phyloP scores from a whole-genome alignment of 1,284 basidiomycete species.

The Athelia sp. region DNA sequence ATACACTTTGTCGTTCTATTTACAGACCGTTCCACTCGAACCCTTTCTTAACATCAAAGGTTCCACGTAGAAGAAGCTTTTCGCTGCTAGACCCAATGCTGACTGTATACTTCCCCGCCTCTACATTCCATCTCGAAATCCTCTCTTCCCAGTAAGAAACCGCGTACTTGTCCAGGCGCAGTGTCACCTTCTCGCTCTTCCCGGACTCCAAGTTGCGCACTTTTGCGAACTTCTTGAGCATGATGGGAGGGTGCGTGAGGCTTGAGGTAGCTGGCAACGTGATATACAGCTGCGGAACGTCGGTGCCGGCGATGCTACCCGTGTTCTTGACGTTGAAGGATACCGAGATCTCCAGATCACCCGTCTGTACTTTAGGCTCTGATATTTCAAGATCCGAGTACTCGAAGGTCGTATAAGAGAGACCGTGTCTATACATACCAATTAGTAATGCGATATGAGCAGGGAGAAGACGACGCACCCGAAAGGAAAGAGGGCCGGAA shows the following conservation, averaged over 20 bases:
- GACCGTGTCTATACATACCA: constrained; percentile 52
- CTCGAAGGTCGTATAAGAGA: constrained; percentile 78
- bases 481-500: constrained; percentile 70
- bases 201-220: constrained; percentile 48
- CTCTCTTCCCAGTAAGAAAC: constrained; percentile 48
- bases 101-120: constrained; percentile 28
- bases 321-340: constrained; percentile 59
- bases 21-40: constrained; percentile 37
- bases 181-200: constrained; percentile 31
- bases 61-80: constrained; percentile 23
- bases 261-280: constrained; percentile 46
- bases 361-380: constrained; percentile 30
- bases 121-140: constrained; percentile 34
- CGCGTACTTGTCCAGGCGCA: constrained; percentile 55
- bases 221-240: constrained; percentile 61
- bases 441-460: constrained; percentile 2
- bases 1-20: not conserved
- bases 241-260: constrained; percentile 50
- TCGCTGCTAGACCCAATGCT: constrained; percentile 33
- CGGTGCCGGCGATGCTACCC: constrained; percentile 49
- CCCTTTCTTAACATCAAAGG: constrained; percentile 27
- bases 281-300: constrained; percentile 63
- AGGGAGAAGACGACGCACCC: constrained; percentile 41
- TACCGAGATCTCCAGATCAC: constrained; percentile 41
- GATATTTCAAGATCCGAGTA: constrained; percentile 55